Evolutionary conservation across 768 basidiomycete genomes (phyloP).

Genomic region (Antrodiella citrinella): DNA sequence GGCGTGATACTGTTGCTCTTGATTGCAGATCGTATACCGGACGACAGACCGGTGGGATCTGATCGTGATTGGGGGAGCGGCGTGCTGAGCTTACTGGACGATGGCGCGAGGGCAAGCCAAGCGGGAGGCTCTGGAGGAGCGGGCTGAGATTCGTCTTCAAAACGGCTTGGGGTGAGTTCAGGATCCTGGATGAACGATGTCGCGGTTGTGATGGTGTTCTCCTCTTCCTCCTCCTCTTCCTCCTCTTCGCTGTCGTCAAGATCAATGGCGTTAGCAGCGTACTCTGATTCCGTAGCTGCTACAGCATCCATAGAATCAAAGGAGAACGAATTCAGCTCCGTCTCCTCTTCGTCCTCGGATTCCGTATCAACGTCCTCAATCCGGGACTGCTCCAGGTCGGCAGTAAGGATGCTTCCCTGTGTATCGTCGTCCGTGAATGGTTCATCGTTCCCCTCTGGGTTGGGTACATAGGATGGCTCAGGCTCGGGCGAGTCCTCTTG

Average conservation of each 20-base stretch:
- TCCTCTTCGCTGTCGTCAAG: constrained; percentile 37
- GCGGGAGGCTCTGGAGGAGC: constrained; percentile 7
- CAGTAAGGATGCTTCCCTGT: constrained; percentile 3
- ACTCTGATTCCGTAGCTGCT: constrained; percentile 28
- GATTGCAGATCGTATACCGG: constrained; percentile 28
- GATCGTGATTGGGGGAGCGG: constrained; percentile 11
- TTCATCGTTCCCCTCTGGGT: constrained; percentile 5
- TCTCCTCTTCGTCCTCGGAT: constrained; percentile 55
- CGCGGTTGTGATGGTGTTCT: constrained; percentile 17
- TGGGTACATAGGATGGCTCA: constrained; percentile 1
- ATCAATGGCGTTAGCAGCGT: constrained; percentile 40
- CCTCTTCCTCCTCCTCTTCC: constrained; percentile 28
- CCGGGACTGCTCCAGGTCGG: constrained; percentile 22
- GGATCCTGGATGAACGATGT: constrained; percentile 1
- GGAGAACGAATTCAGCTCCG: constrained; percentile 62
- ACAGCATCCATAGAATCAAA: constrained; percentile 44
- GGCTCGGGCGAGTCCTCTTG: neutral
- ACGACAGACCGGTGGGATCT: neutral
- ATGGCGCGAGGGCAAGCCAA: constrained; percentile 9
- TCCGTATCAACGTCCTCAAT: constrained; percentile 39
- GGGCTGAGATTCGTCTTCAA: constrained; percentile 5
- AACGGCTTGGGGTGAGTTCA: neutral
- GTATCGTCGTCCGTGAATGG: constrained; percentile 3
- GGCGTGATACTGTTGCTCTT: constrained; percentile 46
- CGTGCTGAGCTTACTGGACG: constrained; percentile 17